These are phyloP conservation scores for Cladophialophora chaetospira DNA, from an alignment of 2,329 filamentous ascomycete species.

Conservation along the genomic window DNA sequence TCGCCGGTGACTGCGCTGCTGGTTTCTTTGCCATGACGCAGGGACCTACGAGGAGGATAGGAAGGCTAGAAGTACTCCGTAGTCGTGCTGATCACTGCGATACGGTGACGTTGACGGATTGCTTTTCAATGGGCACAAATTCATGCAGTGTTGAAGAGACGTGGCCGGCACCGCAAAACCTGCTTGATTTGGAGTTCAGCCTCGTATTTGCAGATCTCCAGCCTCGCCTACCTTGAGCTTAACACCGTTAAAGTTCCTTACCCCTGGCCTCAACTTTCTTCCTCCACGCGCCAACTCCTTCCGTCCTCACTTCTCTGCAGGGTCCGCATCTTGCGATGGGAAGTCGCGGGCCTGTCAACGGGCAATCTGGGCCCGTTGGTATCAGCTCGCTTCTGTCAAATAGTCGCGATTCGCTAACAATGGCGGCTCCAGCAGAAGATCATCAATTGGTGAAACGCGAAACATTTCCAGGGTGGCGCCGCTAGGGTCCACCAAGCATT, in stretches of 20 bases:
- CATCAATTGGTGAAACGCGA: conserved; percentile 5
- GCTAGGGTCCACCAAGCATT: background rate
- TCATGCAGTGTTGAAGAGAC: conserved; percentile 3
- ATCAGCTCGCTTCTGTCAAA: conserved; percentile 8
- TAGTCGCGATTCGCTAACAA: background rate
- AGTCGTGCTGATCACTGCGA: too few species aligned
- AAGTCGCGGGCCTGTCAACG: background rate
- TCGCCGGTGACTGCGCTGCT: conserved; percentile 30
- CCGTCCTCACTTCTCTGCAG: background rate
- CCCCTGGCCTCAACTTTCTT: background rate
- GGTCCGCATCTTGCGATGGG: too few species aligned
- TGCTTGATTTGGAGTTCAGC: background rate
- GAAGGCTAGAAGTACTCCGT: too few species aligned
- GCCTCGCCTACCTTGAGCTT: background rate
- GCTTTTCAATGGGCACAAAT: too few species aligned
- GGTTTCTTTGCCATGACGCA: conserved; percentile 25
- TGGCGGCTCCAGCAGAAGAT: conserved; percentile 8
- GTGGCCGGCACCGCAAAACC: conserved; percentile 1
- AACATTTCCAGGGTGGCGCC: conserved; percentile 1
- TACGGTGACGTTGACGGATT: too few species aligned
- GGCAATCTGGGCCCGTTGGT: background rate
- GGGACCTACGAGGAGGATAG: background rate
- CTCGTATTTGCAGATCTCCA: background rate
- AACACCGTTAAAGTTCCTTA: background rate
- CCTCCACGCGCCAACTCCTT: background rate